Percentiles rank a stretch among this genome's conserved stretches.
Evolutionary conservation across 2,329 filamentous ascomycete species (phyloP).

Genomic region (Septoria linicola): DNA sequence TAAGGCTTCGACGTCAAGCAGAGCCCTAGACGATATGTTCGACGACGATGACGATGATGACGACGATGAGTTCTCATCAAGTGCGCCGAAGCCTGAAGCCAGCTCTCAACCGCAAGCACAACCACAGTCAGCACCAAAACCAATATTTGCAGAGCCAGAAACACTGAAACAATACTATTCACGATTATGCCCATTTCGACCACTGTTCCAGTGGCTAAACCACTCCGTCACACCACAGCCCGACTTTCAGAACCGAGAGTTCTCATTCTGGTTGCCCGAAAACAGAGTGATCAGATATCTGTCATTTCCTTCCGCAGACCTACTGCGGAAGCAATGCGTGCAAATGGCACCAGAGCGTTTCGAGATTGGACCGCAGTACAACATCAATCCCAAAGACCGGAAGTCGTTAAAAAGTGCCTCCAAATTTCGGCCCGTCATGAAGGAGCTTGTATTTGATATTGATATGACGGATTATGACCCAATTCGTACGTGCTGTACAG

Average conservation of each 20-base stretch:
- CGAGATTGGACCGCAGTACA: conserved; percentile 98
- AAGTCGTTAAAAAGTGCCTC: conserved; percentile 79
- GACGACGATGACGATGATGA: conserved; percentile 55
- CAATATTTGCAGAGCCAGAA: conserved; percentile 65
- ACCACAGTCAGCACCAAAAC: conserved; percentile 27
- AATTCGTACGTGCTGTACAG: conserved; percentile 89
- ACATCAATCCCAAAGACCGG: conserved; percentile 86
- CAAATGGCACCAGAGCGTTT: conserved; percentile 87
- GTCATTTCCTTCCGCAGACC: conserved; percentile 67
- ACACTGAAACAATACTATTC: conserved; percentile 94
- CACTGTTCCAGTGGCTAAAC: conserved; percentile 97
- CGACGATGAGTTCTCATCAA: conserved; percentile 55
- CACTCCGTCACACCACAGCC: conserved; percentile 81
- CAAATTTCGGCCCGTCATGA: conserved; percentile 81
- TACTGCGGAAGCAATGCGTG: conserved; percentile 87
- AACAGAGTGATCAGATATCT: conserved; percentile 93
- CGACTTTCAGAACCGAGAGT: conserved; percentile 91
- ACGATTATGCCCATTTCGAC: conserved; percentile 89
- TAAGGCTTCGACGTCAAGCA: conserved; percentile 14
- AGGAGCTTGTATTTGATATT: conserved; percentile 98
- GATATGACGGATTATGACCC: conserved; percentile 99
- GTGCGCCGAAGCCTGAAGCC: conserved; percentile 49
- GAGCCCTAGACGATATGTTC: conserved; percentile 58
- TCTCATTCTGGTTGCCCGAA: conserved; percentile 90
- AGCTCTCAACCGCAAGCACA: conserved; percentile 38